A percentile compares a stretch with the other conserved stretches of the same genome.
phyloP scores from a whole-genome alignment of 2,329 filamentous ascomycete species.

The Drechslerella stenobrocha region DNA sequence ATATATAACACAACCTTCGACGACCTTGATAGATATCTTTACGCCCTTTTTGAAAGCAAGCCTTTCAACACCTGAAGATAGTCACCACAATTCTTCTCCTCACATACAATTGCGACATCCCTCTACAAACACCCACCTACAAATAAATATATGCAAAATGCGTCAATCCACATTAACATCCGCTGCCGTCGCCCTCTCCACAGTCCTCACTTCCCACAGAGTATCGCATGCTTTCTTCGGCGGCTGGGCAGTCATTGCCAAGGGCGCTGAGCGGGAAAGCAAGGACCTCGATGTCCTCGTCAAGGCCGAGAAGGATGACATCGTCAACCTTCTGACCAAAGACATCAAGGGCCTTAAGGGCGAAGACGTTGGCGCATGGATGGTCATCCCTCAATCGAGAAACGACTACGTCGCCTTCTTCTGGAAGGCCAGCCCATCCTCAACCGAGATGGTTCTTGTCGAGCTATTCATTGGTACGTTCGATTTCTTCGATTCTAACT shows the following conservation, averaged over 20 bases:
- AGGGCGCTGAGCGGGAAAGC: slow-evolving; percentile 52
- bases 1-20: slow-evolving; percentile 17
- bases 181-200: slow-evolving; percentile 53
- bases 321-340: slow-evolving; percentile 50
- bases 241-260: slow-evolving; percentile 53
- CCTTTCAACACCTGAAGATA: slow-evolving; percentile 18
- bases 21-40: slow-evolving; percentile 17
- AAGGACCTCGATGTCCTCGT: slow-evolving; percentile 54
- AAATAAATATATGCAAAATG: slow-evolving; percentile 48
- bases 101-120: neutral
- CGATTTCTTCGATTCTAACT: slow-evolving; percentile 8
- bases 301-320: slow-evolving; percentile 51
- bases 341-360: slow-evolving; percentile 47
- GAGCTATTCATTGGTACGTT: slow-evolving; percentile 52
- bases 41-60: slow-evolving; percentile 10
- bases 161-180: slow-evolving; percentile 52
- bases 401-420: slow-evolving; percentile 54
- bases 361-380: slow-evolving; percentile 49
- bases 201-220: slow-evolving; percentile 52
- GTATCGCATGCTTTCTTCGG: slow-evolving; percentile 53
- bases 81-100: slow-evolving; percentile 1
- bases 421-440: slow-evolving; percentile 50
- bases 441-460: slow-evolving; percentile 52
- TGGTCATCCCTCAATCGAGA: slow-evolving; percentile 52
- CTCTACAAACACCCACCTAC: neutral